A percentile compares a stretch with the other conserved stretches of the same genome.
Evolutionary conservation across 352 stramenopile genomes (phyloP).

Genomic region (Phytophthora kernoviae): DNA sequence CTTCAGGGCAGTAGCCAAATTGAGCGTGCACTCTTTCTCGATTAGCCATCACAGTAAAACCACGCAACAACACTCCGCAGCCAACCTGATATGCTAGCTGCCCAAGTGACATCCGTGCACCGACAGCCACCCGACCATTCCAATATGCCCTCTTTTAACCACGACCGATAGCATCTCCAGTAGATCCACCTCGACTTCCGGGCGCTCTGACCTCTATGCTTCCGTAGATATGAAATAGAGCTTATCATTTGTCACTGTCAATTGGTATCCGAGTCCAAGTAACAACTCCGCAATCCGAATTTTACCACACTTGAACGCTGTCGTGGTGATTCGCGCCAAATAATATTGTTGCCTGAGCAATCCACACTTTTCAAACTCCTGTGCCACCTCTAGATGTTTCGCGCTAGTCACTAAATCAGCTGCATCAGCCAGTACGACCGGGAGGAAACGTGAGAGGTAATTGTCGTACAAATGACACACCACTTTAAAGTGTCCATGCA

Average conservation of each 20-base stretch:
- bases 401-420: background rate
- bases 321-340: background rate
- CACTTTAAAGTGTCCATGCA: background rate
- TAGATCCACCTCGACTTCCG: background rate
- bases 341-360: background rate
- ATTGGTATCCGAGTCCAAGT: background rate
- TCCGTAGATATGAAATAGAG: background rate
- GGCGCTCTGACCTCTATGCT: background rate
- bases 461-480: background rate
- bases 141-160: background rate
- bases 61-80: background rate
- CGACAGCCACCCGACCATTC: background rate
- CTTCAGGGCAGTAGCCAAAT: background rate
- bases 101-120: background rate
- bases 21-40: too few species aligned
- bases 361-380: background rate
- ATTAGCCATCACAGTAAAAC: too few species aligned
- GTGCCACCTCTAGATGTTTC: background rate
- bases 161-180: background rate
- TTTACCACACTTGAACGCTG: background rate
- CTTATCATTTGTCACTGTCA: background rate
- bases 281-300: background rate
- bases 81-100: background rate
- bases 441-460: background rate
- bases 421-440: background rate